Percentiles rank a stretch among this genome's conserved stretches.
Evolutionary conservation across 768 basidiomycete species (phyloP).

Genomic region (Mycena metata): DNA sequence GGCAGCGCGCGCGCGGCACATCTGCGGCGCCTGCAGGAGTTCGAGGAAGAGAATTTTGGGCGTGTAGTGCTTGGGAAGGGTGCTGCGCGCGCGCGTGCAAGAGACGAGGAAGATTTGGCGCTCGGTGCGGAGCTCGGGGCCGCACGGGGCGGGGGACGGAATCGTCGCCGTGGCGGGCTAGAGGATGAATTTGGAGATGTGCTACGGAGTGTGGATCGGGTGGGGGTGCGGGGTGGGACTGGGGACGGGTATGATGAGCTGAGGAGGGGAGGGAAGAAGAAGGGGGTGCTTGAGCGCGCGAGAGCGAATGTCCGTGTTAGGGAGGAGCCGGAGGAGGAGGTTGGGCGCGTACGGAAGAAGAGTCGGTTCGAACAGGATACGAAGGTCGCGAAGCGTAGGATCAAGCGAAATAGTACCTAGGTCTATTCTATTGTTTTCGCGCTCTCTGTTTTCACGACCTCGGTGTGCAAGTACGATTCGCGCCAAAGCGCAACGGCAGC

Average conservation of each 20-base stretch:
- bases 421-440: conserved; percentile 2
- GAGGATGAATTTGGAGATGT: conserved; percentile 91
- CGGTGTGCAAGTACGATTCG: conserved; percentile 51
- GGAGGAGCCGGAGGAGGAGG: conserved; percentile 48
- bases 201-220: conserved; percentile 68
- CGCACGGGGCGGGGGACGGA: conserved; percentile 60
- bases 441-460: not conserved
- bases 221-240: conserved; percentile 47
- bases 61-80: conserved; percentile 92
- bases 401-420: conserved; percentile 33
- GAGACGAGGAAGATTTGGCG: conserved; percentile 91
- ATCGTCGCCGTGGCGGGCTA: conserved; percentile 75
- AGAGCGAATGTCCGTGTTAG: conserved; percentile 43
- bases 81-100: conserved; percentile 75
- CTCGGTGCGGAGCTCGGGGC: conserved; percentile 76
- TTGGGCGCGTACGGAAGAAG: conserved; percentile 52
- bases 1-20: conserved; percentile 75
- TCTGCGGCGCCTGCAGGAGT: conserved; percentile 84
- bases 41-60: conserved; percentile 96
- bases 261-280: conserved; percentile 75
- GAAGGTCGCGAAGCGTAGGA: conserved; percentile 57
- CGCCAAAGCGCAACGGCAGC: conserved; percentile 64
- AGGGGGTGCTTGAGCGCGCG: conserved; percentile 65
- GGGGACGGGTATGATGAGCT: conserved; percentile 89
- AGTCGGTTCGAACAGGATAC: conserved; percentile 65